Conservation (phyloP, 352 stramenopile species). For the Pythium periplocum region DNA sequence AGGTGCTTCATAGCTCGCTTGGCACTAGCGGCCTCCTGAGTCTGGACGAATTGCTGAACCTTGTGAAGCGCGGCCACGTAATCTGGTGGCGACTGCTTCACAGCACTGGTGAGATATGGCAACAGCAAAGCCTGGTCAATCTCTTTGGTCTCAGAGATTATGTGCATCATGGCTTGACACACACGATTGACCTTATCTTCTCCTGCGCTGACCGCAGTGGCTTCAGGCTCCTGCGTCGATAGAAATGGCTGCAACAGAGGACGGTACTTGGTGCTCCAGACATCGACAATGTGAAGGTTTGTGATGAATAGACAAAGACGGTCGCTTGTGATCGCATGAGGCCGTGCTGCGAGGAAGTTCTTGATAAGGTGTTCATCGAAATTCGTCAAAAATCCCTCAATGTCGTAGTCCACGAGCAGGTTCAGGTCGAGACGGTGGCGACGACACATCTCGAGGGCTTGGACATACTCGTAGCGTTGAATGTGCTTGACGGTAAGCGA, state of each 20-base stretch:
- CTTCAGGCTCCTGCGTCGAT: not conserved
- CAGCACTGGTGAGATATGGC: constrained; percentile 54
- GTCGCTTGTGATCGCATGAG: constrained; percentile 41
- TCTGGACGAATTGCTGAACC: constrained; percentile 29
- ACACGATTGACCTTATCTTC: constrained; percentile 53
- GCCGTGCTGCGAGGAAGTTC: constrained; percentile 21
- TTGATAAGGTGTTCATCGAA: constrained; percentile 28
- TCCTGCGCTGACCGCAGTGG: not conserved
- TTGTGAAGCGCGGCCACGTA: constrained; percentile 35
- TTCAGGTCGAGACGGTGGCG: constrained; percentile 78
- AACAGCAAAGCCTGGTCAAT: constrained; percentile 39
- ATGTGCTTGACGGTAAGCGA: constrained; percentile 40
- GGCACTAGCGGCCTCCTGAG: constrained; percentile 11
- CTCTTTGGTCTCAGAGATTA: constrained; percentile 20
- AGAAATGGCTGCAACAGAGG: constrained; percentile 30
- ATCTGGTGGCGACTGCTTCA: constrained; percentile 59
- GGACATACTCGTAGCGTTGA: constrained; percentile 27
- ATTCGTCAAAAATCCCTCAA: constrained; percentile 29
- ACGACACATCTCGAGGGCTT: constrained; percentile 63
- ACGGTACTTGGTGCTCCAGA: constrained; percentile 68
- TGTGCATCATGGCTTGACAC: constrained; percentile 31
- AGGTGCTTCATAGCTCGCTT: constrained; percentile 68
- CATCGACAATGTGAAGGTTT: constrained; percentile 58
- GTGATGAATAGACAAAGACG: constrained; percentile 72
- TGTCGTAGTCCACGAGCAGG: constrained; percentile 62